phyloP scores from a whole-genome alignment of 257 asterid genomes.

The Oldenlandia corymbosa region DNA sequence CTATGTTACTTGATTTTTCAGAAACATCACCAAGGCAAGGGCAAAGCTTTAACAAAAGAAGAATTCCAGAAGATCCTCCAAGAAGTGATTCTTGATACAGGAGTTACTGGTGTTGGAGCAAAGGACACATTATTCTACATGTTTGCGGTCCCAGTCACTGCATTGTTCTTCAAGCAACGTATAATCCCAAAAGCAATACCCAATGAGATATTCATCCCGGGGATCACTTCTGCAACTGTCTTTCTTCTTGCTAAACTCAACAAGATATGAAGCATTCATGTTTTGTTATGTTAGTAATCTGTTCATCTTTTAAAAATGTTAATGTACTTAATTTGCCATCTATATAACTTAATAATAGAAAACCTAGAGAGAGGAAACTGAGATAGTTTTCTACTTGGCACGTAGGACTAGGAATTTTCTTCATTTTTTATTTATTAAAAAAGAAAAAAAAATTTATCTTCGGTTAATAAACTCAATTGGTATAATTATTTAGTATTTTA shows the following conservation, averaged over 20 bases:
- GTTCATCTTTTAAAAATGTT: too few species aligned
- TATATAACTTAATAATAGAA: too few species aligned
- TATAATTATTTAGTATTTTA: too few species aligned
- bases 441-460: too few species aligned
- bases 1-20: too few species aligned
- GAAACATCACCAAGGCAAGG: constrained; percentile 50
- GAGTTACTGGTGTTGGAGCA: constrained; percentile 60
- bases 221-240: constrained; percentile 56
- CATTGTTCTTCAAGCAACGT: constrained; percentile 41
- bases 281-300: too few species aligned
- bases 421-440: too few species aligned
- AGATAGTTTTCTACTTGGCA: too few species aligned
- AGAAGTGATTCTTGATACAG: constrained; percentile 48
- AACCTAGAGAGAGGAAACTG: too few species aligned
- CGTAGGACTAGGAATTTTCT: too few species aligned
- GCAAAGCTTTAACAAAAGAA: constrained; percentile 40
- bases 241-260: constrained; percentile 52
- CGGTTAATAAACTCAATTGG: too few species aligned
- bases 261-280: constrained; percentile 29
- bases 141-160: constrained; percentile 56
- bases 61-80: constrained; percentile 50
- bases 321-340: too few species aligned
- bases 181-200: constrained; percentile 40
- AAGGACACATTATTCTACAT: constrained; percentile 58
- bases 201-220: constrained; percentile 48